Evolutionary conservation across 352 stramenopile species (phyloP).

Genomic region (Globisporangium ultimum): DNA sequence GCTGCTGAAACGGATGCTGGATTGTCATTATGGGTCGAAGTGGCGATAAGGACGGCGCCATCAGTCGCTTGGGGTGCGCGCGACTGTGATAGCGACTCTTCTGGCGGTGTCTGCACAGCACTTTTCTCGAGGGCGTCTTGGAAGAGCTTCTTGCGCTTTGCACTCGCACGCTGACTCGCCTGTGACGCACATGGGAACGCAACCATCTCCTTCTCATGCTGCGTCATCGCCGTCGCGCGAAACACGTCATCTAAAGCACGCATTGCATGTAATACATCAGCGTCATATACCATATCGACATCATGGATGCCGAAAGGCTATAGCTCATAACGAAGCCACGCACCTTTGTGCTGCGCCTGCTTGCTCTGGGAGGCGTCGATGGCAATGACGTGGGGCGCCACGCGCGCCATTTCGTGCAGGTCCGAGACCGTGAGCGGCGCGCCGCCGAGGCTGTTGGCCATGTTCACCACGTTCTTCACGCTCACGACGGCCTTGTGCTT

Average conservation of each 20-base stretch:
- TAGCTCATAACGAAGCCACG: background rate
- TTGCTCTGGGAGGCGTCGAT: constrained; percentile 22
- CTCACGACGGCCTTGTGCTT: constrained; percentile 39
- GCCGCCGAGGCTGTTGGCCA: constrained; percentile 58
- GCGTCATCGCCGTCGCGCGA: constrained; percentile 14
- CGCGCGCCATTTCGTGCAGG: constrained; percentile 33
- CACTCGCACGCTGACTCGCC: constrained; percentile 48
- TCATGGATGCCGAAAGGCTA: too few relatives aligned
- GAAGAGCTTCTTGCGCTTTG: constrained; percentile 59
- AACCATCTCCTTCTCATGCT: constrained; percentile 41
- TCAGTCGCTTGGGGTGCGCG: background rate
- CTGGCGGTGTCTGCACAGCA: background rate
- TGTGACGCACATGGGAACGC: constrained; percentile 61
- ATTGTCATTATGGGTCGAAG: too few relatives aligned
- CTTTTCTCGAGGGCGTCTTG: constrained; percentile 27
- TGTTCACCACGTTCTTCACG: constrained; percentile 50
- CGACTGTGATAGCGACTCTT: background rate
- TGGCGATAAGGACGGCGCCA: too few relatives aligned
- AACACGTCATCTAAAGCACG: constrained; percentile 39
- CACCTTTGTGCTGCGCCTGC: constrained; percentile 31
- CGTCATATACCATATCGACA: background rate
- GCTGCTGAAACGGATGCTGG: background rate
- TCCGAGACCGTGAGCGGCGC: constrained; percentile 30
- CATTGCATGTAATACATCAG: background rate
- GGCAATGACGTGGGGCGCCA: constrained; percentile 48